These are phyloP conservation scores for Diutina scorzettiae DNA, from an alignment of 1,139 yeast species.

Conservation along the genomic window DNA sequence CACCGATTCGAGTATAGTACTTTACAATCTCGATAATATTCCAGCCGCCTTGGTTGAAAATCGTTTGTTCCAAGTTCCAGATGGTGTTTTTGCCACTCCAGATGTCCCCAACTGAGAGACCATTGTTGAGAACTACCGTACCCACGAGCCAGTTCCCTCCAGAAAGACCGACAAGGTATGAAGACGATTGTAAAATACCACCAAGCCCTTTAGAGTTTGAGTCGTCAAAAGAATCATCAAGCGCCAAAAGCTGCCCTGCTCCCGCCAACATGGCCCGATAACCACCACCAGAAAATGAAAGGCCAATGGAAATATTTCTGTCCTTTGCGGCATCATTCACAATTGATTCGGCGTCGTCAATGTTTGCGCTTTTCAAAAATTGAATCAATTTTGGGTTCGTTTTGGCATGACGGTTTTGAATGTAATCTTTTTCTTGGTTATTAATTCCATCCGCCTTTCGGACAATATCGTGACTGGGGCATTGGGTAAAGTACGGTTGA, in stretches of 20 bases:
- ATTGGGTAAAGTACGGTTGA: constrained; percentile 50
- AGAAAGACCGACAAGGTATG: neutral
- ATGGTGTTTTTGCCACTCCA: constrained; percentile 24
- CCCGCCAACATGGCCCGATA: constrained; percentile 84
- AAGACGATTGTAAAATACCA: neutral
- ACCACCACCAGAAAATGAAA: constrained; percentile 88
- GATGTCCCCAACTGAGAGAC: neutral
- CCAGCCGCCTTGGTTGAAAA: constrained; percentile 59
- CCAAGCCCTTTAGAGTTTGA: constrained; percentile 2
- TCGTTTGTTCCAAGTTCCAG: constrained; percentile 61
- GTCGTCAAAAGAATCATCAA: constrained; percentile 57
- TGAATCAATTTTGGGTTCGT: constrained; percentile 42
- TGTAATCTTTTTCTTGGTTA: constrained; percentile 19
- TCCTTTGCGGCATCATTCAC: constrained; percentile 17
- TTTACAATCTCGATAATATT: constrained; percentile 44
- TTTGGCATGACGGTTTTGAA: constrained; percentile 35
- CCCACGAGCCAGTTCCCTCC: constrained; percentile 6
- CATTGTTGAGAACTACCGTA: neutral
- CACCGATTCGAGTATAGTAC: constrained; percentile 15
- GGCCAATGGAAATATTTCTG: constrained; percentile 39
- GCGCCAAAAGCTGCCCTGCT: constrained; percentile 77
- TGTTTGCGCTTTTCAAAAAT: constrained; percentile 45
- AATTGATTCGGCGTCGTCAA: constrained; percentile 30
- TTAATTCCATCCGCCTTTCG: constrained; percentile 26
- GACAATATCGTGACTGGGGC: constrained; percentile 28